Percentiles rank a stretch among this genome's conserved stretches.
phyloP scores from a whole-genome alignment of 2,329 filamentous ascomycete genomes.

The Curvularia eragrostidis region DNA sequence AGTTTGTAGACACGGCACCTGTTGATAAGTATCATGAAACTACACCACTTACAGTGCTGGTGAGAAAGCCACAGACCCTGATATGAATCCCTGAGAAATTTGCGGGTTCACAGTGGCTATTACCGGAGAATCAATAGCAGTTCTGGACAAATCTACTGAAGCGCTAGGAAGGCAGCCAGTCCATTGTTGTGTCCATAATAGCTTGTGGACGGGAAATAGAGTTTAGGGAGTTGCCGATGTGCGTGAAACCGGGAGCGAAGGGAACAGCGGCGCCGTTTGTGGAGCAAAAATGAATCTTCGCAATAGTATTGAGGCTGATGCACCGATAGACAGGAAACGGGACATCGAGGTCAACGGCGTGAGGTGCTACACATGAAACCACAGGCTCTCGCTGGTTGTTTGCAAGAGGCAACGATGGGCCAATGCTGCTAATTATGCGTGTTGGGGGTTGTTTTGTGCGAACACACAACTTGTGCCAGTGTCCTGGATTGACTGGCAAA shows the following conservation, averaged over 20 bases:
- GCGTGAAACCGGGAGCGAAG: slow-evolving; percentile 18
- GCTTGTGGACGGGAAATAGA: slow-evolving; percentile 20
- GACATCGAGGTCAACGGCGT: slow-evolving; percentile 4
- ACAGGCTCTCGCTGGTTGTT: not conserved
- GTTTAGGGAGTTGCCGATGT: slow-evolving; percentile 21
- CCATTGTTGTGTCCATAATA: slow-evolving; percentile 16
- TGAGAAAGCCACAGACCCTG: slow-evolving; percentile 1
- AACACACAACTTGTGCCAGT: not conserved
- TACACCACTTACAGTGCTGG: not conserved
- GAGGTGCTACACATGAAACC: slow-evolving; percentile 6
- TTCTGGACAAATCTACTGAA: slow-evolving; percentile 22
- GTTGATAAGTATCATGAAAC: slow-evolving; percentile 3
- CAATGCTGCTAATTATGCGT: not conserved
- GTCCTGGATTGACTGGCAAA: not conserved
- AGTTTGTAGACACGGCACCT: slow-evolving; percentile 7
- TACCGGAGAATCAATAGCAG: slow-evolving; percentile 22
- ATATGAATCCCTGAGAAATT: slow-evolving; percentile 16
- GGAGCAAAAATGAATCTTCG: slow-evolving; percentile 14
- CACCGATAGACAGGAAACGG: slow-evolving; percentile 9
- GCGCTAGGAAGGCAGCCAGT: slow-evolving; percentile 26
- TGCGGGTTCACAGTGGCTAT: slow-evolving; percentile 18
- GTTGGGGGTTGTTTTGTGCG: not conserved
- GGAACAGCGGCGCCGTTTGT: slow-evolving; percentile 21
- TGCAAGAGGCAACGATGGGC: not conserved
- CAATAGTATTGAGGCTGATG: slow-evolving; percentile 6